Conservation (phyloP, 2,329 filamentous ascomycete genomes). For the Monilinia polystroma region DNA sequence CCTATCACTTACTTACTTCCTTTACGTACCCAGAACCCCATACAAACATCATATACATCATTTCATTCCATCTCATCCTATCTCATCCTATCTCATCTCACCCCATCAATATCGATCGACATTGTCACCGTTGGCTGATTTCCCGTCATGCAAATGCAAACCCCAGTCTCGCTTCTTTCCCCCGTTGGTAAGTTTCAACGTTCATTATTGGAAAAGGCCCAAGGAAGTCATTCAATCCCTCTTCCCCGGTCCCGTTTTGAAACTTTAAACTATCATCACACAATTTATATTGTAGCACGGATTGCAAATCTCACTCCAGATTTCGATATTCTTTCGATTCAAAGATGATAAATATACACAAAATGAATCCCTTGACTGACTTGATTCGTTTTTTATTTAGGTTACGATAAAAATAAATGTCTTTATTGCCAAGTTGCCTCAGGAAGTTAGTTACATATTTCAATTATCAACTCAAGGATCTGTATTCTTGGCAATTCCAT, state of each 20-base stretch:
- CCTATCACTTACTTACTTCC: neutral
- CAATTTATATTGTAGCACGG: slow-evolving; percentile 5
- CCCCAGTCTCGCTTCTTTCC: slow-evolving; percentile 29
- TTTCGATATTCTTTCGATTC: neutral
- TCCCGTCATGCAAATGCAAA: slow-evolving; percentile 36
- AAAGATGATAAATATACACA: neutral
- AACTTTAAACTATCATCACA: slow-evolving; percentile 1
- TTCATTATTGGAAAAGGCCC: slow-evolving; percentile 17
- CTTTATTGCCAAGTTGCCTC: slow-evolving; percentile 38
- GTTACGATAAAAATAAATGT: slow-evolving; percentile 37
- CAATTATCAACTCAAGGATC: neutral
- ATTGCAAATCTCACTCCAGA: slow-evolving; percentile 13
- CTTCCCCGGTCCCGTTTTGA: slow-evolving; percentile 1
- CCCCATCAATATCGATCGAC: neutral
- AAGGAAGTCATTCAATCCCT: neutral
- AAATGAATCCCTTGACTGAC: slow-evolving; percentile 14
- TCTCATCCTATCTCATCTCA: neutral
- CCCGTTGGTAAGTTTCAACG: slow-evolving; percentile 36
- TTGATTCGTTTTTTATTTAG: slow-evolving; percentile 26
- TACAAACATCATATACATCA: neutral
- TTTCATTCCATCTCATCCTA: neutral
- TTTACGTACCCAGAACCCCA: neutral
- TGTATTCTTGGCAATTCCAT: slow-evolving; percentile 3
- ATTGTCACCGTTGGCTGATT: slow-evolving; percentile 9
- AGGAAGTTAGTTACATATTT: slow-evolving; percentile 36